Conservation (phyloP, 106 monocot genomes). For the Apostasia ramifera region DNA sequence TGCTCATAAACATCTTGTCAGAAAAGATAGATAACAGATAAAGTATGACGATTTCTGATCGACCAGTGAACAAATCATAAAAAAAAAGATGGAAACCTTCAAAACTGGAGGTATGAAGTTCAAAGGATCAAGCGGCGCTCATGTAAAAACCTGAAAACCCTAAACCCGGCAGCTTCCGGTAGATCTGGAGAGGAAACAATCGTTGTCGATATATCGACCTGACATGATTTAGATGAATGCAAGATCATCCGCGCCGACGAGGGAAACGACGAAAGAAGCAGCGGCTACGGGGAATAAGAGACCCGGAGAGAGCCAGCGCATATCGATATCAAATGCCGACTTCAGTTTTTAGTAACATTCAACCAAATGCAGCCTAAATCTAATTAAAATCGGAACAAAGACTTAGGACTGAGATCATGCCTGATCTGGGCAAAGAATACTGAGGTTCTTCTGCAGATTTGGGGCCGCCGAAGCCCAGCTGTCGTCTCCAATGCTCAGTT, state of each 20-base stretch:
- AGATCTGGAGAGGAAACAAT: neutral
- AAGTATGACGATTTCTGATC: no score
- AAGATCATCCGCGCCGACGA: neutral
- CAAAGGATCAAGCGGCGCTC: neutral
- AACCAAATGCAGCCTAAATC: neutral
- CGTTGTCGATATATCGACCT: neutral
- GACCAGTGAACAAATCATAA: no score
- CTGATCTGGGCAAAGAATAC: constrained; percentile 49
- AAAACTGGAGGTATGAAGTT: no score
- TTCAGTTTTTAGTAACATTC: neutral
- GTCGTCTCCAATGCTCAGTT: constrained; percentile 26
- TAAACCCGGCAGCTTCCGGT: neutral
- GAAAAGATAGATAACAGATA: no score
- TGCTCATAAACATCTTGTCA: no score
- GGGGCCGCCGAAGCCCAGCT: constrained; percentile 40
- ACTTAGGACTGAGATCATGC: constrained; percentile 7
- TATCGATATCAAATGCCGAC: neutral
- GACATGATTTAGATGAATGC: neutral
- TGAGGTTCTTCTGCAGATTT: constrained; percentile 50
- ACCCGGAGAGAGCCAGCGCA: neutral
- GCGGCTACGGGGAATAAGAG: neutral
- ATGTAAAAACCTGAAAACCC: neutral
- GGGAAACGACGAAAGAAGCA: neutral
- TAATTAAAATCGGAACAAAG: neutral
- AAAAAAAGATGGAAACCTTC: no score